A percentile compares a stretch with the other conserved stretches of the same genome.
Conservation (phyloP, 768 basidiomycete genomes). For the Leucocoprinus birnbaumii region DNA sequence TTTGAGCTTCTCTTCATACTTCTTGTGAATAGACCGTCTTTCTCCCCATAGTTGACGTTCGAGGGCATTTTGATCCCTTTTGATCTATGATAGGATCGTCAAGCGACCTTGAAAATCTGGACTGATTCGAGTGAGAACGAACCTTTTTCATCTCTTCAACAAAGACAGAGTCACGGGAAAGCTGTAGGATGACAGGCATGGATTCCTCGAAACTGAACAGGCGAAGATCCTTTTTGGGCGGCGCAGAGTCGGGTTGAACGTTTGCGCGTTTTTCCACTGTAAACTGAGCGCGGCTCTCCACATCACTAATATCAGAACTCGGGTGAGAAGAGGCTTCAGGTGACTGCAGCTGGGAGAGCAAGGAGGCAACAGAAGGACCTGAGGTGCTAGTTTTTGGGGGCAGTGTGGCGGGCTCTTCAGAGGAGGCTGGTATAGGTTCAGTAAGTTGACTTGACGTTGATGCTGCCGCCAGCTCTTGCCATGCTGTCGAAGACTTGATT, state of each 20-base stretch:
- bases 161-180: conserved; percentile 61
- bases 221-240: neutral
- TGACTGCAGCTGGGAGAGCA: conserved; percentile 64
- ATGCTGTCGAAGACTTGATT: conserved; percentile 64
- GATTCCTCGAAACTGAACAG: conserved; percentile 26
- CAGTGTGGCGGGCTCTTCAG: conserved; percentile 6
- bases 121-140: neutral
- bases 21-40: conserved; percentile 54
- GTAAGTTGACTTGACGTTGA: conserved; percentile 14
- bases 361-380: conserved; percentile 47
- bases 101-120: conserved; percentile 3
- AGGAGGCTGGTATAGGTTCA: conserved; percentile 6
- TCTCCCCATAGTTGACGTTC: conserved; percentile 72
- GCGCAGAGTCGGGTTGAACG: neutral
- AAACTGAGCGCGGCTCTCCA: neutral
- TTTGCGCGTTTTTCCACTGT: neutral
- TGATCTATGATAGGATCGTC: conserved; percentile 44
- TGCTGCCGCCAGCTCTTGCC: conserved; percentile 43
- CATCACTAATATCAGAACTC: neutral
- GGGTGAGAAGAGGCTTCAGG: conserved; percentile 21
- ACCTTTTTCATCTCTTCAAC: conserved; percentile 52
- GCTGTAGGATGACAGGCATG: conserved; percentile 37
- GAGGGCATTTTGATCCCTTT: conserved; percentile 64
- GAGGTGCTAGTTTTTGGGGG: conserved; percentile 6
- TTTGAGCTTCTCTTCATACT: conserved; percentile 71